Evolutionary conservation across 1,139 yeast genomes (phyloP).

Genomic region (Diutina ranongensis): DNA sequence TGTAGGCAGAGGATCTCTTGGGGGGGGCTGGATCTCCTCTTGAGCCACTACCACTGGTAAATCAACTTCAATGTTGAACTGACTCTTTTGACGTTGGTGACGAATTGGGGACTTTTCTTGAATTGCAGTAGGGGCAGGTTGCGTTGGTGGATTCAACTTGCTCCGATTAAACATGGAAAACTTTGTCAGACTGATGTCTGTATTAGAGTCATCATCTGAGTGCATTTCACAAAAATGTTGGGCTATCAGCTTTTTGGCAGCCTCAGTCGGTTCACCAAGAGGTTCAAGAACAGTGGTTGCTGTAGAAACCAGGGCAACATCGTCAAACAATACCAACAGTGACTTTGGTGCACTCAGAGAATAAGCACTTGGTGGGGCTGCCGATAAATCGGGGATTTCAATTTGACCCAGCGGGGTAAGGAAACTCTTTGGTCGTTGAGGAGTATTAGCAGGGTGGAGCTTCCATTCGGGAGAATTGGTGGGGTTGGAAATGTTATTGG

Average conservation of each 20-base stretch:
- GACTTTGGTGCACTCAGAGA: not conserved
- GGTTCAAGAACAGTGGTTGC: not conserved
- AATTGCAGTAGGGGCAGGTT: no score
- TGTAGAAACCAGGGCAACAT: not conserved
- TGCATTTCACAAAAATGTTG: not conserved
- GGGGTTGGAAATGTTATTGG: not conserved
- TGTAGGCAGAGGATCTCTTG: no score
- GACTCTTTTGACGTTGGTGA: not conserved
- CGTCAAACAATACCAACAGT: slow-evolving; percentile 5
- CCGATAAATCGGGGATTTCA: slow-evolving; percentile 1
- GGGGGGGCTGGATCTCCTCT: no score
- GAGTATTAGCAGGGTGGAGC: not conserved
- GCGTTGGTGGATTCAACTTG: not conserved
- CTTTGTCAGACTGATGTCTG: not conserved
- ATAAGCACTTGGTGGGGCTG: not conserved
- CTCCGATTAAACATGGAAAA: slow-evolving; percentile 3
- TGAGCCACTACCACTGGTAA: not conserved
- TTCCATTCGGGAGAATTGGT: not conserved
- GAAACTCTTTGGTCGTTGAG: not conserved
- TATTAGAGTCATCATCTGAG: slow-evolving; percentile 1
- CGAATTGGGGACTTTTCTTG: not conserved
- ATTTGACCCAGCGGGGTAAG: not conserved
- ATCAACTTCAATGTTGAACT: not conserved
- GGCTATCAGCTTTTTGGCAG: not conserved
- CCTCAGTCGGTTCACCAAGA: not conserved